Evolutionary conservation across 2,329 filamentous ascomycete species (phyloP).

Genomic region (Botrytis cinerea): DNA sequence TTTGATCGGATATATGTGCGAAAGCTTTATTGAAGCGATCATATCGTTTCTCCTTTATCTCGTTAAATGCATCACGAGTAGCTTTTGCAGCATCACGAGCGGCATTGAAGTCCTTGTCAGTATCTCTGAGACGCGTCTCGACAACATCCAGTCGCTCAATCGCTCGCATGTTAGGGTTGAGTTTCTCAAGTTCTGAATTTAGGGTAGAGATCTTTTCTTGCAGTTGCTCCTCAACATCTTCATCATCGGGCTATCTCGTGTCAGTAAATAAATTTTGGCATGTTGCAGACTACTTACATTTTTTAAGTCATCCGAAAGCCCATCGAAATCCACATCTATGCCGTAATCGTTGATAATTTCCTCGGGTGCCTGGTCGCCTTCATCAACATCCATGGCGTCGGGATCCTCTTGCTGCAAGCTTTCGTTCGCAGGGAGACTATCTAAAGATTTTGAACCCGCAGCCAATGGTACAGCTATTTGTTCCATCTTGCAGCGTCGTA

Average conservation of each 20-base stretch:
- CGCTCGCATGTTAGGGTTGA: constrained; percentile 95
- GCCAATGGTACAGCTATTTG: constrained; percentile 83
- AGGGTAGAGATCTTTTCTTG: constrained; percentile 76
- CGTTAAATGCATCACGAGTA: constrained; percentile 81
- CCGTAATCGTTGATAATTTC: constrained; percentile 83
- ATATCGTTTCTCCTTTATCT: constrained; percentile 77
- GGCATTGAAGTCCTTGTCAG: constrained; percentile 86
- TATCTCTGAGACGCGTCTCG: constrained; percentile 76
- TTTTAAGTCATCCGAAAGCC: constrained; percentile 79
- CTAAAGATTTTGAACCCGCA: constrained; percentile 68
- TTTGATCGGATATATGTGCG: constrained; percentile 91
- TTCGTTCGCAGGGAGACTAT: constrained; percentile 86
- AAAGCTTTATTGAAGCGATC: constrained; percentile 96
- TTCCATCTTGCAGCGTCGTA: constrained; percentile 89
- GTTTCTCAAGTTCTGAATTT: constrained; percentile 81
- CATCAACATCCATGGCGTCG: constrained; percentile 92
- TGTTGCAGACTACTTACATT: constrained; percentile 58
- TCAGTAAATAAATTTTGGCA: constrained; percentile 39
- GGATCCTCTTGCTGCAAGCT: constrained; percentile 73
- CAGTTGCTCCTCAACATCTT: constrained; percentile 72
- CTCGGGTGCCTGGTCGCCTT: constrained; percentile 63
- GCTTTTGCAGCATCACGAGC: constrained; percentile 72
- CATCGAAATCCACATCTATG: constrained; percentile 83
- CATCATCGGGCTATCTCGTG: constrained; percentile 61
- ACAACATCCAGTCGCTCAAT: constrained; percentile 88